Evolutionary conservation across 225 moss, liverwort and hornwort species (phyloP).

Genomic region (Sphagnum contortum): DNA sequence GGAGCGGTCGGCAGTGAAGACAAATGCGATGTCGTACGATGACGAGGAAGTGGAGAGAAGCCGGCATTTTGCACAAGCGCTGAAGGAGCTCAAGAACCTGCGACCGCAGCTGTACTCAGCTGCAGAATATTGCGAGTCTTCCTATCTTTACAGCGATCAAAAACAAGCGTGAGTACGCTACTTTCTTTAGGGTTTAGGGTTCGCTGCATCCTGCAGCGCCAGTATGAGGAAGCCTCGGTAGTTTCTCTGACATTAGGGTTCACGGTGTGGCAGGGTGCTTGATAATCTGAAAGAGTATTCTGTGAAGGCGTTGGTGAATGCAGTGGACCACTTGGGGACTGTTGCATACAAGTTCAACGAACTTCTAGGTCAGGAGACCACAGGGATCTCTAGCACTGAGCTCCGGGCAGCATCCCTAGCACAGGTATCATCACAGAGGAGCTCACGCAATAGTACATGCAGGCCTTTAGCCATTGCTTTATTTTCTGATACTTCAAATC

Average conservation of each 20-base stretch:
- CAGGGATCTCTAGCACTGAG: slow-evolving; percentile 77
- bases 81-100: slow-evolving; percentile 93
- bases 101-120: slow-evolving; percentile 96
- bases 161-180: slow-evolving; percentile 75
- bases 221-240: no score
- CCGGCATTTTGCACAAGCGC: slow-evolving; percentile 48
- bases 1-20: no score
- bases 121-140: slow-evolving; percentile 98
- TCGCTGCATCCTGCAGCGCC: no score
- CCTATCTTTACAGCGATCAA: slow-evolving; percentile 94
- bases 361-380: slow-evolving; percentile 76
- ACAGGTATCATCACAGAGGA: slow-evolving; percentile 32
- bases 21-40: slow-evolving; percentile 9
- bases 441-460: no score
- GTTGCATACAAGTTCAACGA: slow-evolving; percentile 97
- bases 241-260: no score
- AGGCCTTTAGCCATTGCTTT: no score
- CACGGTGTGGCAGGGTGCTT: slow-evolving; percentile 45
- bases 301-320: slow-evolving; percentile 97
- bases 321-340: slow-evolving; percentile 95
- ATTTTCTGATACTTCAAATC: no score
- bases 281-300: slow-evolving; percentile 97
- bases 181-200: neutral
- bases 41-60: slow-evolving; percentile 61
- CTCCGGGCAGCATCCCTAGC: slow-evolving; percentile 82